Evolutionary conservation across 2,329 filamentous ascomycete genomes (phyloP), one percentile per base, ranked within the genome.

Genomic region (Pseudofabraea citricarpa): DNA sequence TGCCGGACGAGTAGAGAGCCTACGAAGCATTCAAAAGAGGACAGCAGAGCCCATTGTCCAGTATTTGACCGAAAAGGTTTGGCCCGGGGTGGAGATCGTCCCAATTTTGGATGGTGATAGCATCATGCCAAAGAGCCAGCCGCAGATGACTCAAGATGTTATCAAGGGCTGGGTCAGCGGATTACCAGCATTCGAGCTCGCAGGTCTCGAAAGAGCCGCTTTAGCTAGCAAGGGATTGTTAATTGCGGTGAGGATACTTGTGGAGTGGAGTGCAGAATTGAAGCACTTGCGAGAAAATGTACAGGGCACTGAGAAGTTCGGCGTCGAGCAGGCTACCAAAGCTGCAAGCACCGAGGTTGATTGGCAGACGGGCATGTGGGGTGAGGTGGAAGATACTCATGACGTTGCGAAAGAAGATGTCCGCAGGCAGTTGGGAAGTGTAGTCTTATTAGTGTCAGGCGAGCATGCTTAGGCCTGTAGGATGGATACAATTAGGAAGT

Each of bases 361-460:
- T 51, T 96, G 89, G 84, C 93, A 98, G 75, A 94, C 84, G 1
- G 71, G 77, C 21, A 83, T 86, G 66, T 97, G 93, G 91, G 93
- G 93, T 7, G 90, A 95, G 71, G 93, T 98, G 1, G 93, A 98
- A 45, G 60, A 98, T 66, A 95, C 90, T 21, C 93, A 98, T 67
- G 93, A 98, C 71, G 93, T 98, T 1, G 86, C 95, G 57, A 87
- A 83, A 64, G 91, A 95, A 65, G 93, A 98, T 65, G 56, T 97
- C 52, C 78, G 81, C 60, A 77, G 91, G 57, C 93, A 97, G 68
- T 69, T 97, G 47, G 93, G 91, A 12, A 94, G 89, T 62, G 87
- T 89, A 9, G 75, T 95, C 13, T 62, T 97, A 58, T 68, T 97
- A 39, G 85, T 96, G 8, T 83, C 79, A 44, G 85, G 85, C 1